phyloP scores from a whole-genome alignment of 2,329 filamentous ascomycete species.

The Grosmannia serpens region DNA sequence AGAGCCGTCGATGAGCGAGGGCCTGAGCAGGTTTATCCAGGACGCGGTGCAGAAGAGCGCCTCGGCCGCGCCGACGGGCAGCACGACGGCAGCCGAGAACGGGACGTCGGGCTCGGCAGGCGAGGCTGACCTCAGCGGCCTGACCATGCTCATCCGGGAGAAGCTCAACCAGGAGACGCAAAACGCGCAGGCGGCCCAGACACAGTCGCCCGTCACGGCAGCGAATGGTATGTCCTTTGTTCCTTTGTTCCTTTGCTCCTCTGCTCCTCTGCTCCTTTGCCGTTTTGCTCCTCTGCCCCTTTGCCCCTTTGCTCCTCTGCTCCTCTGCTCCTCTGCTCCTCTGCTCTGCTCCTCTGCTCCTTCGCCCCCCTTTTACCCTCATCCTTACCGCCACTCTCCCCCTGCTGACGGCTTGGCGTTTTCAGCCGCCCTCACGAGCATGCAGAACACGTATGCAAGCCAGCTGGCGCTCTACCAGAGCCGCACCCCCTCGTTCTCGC shows the following conservation, averaged over 20 bases:
- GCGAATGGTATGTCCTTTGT: constrained; percentile 5
- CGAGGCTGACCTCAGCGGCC: constrained; percentile 12
- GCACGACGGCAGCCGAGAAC: not conserved
- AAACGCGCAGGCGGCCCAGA: not conserved
- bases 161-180: constrained; percentile 12
- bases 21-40: constrained; percentile 13
- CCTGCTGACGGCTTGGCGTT: not conserved
- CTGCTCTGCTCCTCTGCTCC: not conserved
- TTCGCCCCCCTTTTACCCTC: not conserved
- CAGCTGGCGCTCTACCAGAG: constrained; percentile 9
- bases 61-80: not conserved
- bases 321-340: not conserved
- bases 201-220: constrained; percentile 3
- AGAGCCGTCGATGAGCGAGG: constrained; percentile 4
- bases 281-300: not conserved
- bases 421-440: constrained; percentile 9
- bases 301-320: no score
- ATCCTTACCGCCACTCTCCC: not conserved
- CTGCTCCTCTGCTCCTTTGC: not conserved
- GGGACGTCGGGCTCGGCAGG: not conserved
- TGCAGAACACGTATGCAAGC: constrained; percentile 11
- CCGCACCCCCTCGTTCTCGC: constrained; percentile 3
- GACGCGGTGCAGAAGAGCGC: constrained; percentile 12
- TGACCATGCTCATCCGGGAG: constrained; percentile 17
- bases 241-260: not conserved